phyloP scores from a whole-genome alignment of 371 early-diverging fungal genomes.

The Mortierella sp. region DNA sequence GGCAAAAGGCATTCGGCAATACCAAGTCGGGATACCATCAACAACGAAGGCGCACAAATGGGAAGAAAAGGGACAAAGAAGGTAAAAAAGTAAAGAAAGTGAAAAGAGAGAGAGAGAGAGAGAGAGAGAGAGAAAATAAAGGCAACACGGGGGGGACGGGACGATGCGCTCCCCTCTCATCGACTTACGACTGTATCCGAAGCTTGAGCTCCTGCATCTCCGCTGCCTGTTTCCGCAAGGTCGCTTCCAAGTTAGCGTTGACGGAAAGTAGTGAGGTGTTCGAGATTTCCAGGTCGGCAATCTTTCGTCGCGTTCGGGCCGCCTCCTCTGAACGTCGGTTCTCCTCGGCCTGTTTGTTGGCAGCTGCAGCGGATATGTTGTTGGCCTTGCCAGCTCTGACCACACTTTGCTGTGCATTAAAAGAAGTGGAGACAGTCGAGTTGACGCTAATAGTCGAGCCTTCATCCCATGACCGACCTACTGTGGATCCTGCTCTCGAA shows the following conservation, averaged over 20 bases:
- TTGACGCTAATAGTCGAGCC: no score
- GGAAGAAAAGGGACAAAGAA: no score
- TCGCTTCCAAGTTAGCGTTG: conserved; percentile 51
- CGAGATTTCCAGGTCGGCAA: conserved; percentile 58
- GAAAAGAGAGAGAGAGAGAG: no score
- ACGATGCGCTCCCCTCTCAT: background rate
- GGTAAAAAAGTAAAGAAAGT: no score
- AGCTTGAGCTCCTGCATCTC: conserved; percentile 52
- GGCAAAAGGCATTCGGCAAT: no score
- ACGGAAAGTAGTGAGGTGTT: conserved; percentile 51
- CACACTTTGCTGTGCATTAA: no score
- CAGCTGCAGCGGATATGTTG: background rate
- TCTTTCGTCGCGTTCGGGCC: conserved; percentile 24
- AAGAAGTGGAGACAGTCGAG: conserved; percentile 23
- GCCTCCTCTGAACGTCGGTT: background rate
- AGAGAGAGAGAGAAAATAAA: no score
- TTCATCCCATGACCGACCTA: conserved; percentile 2
- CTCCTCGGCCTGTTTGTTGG: background rate
- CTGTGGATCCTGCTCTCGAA: no score
- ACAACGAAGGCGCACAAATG: background rate
- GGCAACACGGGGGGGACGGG: background rate
- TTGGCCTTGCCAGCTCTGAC: background rate
- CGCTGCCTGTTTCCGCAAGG: conserved; percentile 43
- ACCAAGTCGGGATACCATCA: no score
- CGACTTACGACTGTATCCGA: conserved; percentile 25